phyloP scores from a whole-genome alignment of 2,329 filamentous ascomycete species.

The Tolypocladium tundrense region DNA sequence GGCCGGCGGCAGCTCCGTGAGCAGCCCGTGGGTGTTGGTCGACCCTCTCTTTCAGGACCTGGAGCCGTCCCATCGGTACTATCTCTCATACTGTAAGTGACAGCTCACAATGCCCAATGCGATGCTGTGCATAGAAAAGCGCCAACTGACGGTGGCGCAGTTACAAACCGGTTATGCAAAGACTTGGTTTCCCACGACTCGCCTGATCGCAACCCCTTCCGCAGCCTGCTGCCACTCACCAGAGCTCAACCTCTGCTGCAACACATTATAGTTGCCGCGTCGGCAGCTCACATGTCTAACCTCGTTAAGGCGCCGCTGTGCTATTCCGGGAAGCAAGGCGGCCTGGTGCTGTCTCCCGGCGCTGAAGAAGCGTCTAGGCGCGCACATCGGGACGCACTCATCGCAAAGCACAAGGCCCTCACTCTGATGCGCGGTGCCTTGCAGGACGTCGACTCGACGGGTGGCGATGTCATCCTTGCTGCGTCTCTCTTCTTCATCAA shows the following conservation, averaged over 20 bases:
- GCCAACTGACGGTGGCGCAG: slow-evolving; percentile 16
- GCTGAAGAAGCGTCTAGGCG: slow-evolving; percentile 11
- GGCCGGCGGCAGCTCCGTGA: slow-evolving; percentile 7
- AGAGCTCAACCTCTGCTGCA: slow-evolving; percentile 30
- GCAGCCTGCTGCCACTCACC: slow-evolving; percentile 31
- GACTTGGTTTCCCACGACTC: slow-evolving; percentile 40
- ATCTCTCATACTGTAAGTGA: slow-evolving; percentile 29
- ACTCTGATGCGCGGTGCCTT: slow-evolving; percentile 29
- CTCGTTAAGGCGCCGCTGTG: slow-evolving; percentile 22
- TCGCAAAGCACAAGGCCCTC: slow-evolving; percentile 34
- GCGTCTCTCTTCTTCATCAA: slow-evolving; percentile 40
- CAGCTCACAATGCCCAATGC: background rate
- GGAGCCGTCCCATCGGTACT: slow-evolving; percentile 32
- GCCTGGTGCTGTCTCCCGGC: background rate
- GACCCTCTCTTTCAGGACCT: slow-evolving; percentile 42
- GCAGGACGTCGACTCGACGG: slow-evolving; percentile 23
- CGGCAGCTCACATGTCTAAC: slow-evolving; percentile 37
- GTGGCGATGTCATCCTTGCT: slow-evolving; percentile 31
- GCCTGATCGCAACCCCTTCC: slow-evolving; percentile 34
- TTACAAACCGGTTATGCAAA: slow-evolving; percentile 38
- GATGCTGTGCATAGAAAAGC: background rate
- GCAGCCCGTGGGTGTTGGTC: slow-evolving; percentile 26
- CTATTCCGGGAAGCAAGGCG: background rate
- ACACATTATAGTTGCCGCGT: slow-evolving; percentile 36
- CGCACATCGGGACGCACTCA: slow-evolving; percentile 31